Evolutionary conservation across 228 moss, liverwort and hornwort genomes (phyloP).

Genomic region (Sphagnum fallax): DNA sequence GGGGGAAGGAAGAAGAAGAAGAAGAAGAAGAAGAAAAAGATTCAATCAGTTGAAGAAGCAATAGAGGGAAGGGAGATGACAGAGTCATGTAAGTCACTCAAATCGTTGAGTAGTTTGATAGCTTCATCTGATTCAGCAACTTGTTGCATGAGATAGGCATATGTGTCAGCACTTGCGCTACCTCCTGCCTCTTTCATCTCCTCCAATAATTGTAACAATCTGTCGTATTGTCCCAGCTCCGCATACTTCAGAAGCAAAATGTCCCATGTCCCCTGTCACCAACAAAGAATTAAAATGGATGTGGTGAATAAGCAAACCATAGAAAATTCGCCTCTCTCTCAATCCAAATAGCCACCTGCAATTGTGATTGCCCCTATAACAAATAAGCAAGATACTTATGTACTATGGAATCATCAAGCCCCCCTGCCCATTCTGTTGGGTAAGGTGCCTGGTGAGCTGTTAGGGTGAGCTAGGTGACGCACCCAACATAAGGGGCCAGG

Average conservation of each 20-base stretch:
- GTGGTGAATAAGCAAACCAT: not conserved
- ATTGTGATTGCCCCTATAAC: not conserved
- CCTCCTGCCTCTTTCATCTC: constrained; percentile 42
- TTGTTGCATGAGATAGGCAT: constrained; percentile 39
- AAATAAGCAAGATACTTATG: no score
- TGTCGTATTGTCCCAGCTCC: constrained; percentile 35
- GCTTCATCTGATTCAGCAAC: constrained; percentile 32
- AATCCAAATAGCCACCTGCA: not conserved
- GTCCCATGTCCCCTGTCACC: constrained; percentile 56
- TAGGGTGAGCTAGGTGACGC: no score
- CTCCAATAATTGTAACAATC: constrained; percentile 48
- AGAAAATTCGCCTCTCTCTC: not conserved
- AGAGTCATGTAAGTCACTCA: constrained; percentile 8
- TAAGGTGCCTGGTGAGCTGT: no score
- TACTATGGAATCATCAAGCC: no score
- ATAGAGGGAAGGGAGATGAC: no score
- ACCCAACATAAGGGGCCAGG: no score
- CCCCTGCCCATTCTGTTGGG: no score
- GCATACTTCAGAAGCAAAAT: constrained; percentile 38
- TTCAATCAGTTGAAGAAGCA: no score
- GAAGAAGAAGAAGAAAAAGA: no score
- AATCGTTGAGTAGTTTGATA: constrained; percentile 29
- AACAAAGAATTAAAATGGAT: not conserved
- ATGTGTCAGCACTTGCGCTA: constrained; percentile 34
- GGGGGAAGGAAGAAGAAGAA: no score